phyloP scores from a whole-genome alignment of 164 flowering plant species.

The Vitis amurensis region DNA sequence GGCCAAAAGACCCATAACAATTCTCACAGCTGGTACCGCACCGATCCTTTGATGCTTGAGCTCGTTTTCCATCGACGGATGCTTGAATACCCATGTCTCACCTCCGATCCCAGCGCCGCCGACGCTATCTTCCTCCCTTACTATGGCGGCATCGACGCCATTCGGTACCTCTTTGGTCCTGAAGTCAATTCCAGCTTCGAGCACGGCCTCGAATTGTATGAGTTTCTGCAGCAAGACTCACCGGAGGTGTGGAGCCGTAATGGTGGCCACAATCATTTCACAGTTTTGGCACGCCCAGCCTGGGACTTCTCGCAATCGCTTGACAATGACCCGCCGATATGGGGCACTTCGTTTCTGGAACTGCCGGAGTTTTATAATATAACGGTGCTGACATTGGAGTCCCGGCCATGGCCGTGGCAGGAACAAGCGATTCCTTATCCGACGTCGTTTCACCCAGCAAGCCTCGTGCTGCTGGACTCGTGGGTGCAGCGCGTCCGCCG shows the following conservation, averaged over 20 bases:
- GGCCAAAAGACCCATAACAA: constrained; percentile 84
- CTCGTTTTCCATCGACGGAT: constrained; percentile 85
- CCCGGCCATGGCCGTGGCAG: constrained; percentile 89
- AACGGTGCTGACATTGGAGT: constrained; percentile 67
- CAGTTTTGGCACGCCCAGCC: constrained; percentile 83
- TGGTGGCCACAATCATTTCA: constrained; percentile 73
- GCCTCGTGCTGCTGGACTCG: constrained; percentile 37
- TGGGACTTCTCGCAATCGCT: constrained; percentile 87
- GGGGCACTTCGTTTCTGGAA: constrained; percentile 90
- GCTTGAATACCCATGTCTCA: constrained; percentile 87
- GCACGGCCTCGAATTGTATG: constrained; percentile 66
- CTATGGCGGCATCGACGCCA: constrained; percentile 67
- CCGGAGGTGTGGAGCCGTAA: constrained; percentile 55
- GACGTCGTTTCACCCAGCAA: constrained; percentile 87
- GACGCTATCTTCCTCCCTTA: constrained; percentile 84
- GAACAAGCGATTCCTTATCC: constrained; percentile 89
- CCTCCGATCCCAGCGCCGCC: constrained; percentile 59
- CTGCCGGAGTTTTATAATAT: constrained; percentile 76
- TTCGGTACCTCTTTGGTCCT: constrained; percentile 74
- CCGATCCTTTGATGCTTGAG: constrained; percentile 78
- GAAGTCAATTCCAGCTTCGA: constrained; percentile 51
- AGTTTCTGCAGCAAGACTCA: constrained; percentile 33
- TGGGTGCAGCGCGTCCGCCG: constrained; percentile 65
- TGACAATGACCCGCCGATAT: constrained; percentile 49
- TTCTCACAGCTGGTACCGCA: constrained; percentile 88